These are phyloP conservation scores for Aotearoamyces nothofagi DNA, from an alignment of 2,329 filamentous ascomycete genomes.

Conservation along the genomic window DNA sequence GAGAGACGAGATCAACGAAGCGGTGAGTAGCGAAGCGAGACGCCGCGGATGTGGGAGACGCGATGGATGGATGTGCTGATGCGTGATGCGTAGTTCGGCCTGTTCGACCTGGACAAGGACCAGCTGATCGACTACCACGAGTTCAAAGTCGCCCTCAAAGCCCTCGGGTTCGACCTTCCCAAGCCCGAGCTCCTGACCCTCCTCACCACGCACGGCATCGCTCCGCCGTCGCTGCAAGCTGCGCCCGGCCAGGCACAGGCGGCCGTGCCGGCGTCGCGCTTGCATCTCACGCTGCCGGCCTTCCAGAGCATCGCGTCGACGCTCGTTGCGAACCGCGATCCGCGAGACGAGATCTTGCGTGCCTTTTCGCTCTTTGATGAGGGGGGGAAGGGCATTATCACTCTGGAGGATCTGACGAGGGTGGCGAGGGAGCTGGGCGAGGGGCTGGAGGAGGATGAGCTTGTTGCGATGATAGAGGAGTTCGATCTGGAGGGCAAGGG, in stretches of 20 bases:
- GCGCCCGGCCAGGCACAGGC: too few relatives aligned
- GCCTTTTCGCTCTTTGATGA: conserved; percentile 91
- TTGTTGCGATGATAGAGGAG: conserved; percentile 93
- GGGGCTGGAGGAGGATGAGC: conserved; percentile 81
- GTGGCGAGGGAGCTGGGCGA: conserved; percentile 88
- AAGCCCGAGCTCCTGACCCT: conserved; percentile 74
- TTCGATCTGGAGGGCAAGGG: conserved; percentile 92
- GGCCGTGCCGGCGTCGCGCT: conserved; percentile 33
- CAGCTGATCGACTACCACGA: conserved; percentile 93
- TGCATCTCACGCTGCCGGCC: conserved; percentile 56
- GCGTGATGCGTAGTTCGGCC: conserved; percentile 49
- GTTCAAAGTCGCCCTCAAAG: conserved; percentile 90
- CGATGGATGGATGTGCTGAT: too few relatives aligned
- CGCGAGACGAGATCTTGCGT: conserved; percentile 76
- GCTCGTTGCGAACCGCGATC: conserved; percentile 69
- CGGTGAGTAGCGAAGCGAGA: conserved; percentile 56
- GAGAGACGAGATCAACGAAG: conserved; percentile 83
- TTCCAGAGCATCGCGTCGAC: conserved; percentile 68
- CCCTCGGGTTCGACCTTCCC: conserved; percentile 81
- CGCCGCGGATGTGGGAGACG: too few relatives aligned
- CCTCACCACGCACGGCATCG: conserved; percentile 66
- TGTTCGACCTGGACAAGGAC: conserved; percentile 96
- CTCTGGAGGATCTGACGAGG: conserved; percentile 70
- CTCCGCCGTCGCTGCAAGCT: conserved; percentile 37
- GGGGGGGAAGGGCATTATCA: conserved; percentile 82